Evolutionary conservation across 202 grass and related monocot genomes (phyloP), one percentile per base, ranked within the genome.

Genomic region (Panicum hallii): DNA sequence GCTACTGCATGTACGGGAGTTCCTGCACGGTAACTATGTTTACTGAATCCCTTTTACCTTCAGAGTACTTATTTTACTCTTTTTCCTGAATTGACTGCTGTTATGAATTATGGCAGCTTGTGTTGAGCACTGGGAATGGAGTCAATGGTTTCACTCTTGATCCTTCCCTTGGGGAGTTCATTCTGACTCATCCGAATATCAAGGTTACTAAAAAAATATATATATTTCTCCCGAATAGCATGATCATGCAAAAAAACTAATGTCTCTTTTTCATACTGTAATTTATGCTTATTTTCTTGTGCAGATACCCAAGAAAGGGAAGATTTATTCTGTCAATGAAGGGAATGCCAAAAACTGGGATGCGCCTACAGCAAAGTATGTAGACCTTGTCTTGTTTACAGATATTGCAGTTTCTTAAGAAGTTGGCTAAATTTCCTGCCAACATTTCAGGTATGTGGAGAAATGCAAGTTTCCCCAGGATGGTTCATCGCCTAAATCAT

Each of bases 1-100:
- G 97, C 13, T 99, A 99, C 53, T 99, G 97, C 84, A 99, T 99
- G 97, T 99, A 99, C 4, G 93, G 93, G 26, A 99, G 97, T 67
- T 99, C 93, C 64, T 99, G 96, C 93, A 99, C 88, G 77, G 96
- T 99, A 99, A 91, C 7, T 66, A 75, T 47, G 19, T 11, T 0
- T 4, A 38, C 13, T 44, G 50, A 26, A n/a, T 36, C 41, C 2
- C 53, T 60, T 80, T 62, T 48, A 19, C 7, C 32, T 28, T 50
- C 0, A 19, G 14, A 16, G 26, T 10, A 3, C 38, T 84, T 0
- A 0, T 38, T 4, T 1, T 7, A 6, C 36, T 47, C 5, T 46
- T 63, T 11, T 63, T 80, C 10, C 38, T 47, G 17, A 6, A 62
- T 13, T 80, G 15, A 76, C 11, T 0, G 9, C 0, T 14, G 0